phyloP scores from a whole-genome alignment of 768 basidiomycete species.

The Lactarius vividus region DNA sequence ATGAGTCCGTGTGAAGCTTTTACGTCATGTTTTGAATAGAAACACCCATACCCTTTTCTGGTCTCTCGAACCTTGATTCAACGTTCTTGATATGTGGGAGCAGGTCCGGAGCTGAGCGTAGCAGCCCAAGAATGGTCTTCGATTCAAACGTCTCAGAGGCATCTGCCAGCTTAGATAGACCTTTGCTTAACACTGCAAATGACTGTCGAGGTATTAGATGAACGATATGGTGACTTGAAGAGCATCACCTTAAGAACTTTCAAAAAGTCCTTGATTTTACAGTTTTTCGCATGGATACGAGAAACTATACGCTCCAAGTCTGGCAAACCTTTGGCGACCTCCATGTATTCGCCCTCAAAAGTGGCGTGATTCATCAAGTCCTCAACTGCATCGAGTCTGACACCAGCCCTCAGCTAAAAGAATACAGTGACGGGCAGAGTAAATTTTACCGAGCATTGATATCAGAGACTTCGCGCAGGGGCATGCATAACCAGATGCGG shows the following conservation, averaged over 20 bases:
- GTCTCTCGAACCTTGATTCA: constrained; percentile 62
- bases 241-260: constrained; percentile 67
- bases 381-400: constrained; percentile 89
- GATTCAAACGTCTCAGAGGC: constrained; percentile 74
- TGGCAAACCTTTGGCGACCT: constrained; percentile 76
- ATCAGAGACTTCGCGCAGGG: constrained; percentile 72
- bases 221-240: background rate
- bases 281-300: constrained; percentile 90
- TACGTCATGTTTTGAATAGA: background rate
- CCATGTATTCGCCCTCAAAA: constrained; percentile 73
- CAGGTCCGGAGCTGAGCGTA: constrained; percentile 82
- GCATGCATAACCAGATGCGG: constrained; percentile 95
- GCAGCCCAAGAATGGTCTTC: constrained; percentile 66
- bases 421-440: background rate
- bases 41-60: constrained; percentile 53
- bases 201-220: constrained; percentile 43
- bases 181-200: constrained; percentile 70
- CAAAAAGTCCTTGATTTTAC: constrained; percentile 83
- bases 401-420: background rate
- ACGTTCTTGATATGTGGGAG: constrained; percentile 67
- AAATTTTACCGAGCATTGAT: constrained; percentile 80
- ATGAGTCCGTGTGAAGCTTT: background rate
- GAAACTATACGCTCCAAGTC: constrained; percentile 94
- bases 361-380: constrained; percentile 80
- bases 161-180: constrained; percentile 59